Conservation (phyloP, 768 basidiomycete species). For the Tubosaeta brunneosetosa region DNA sequence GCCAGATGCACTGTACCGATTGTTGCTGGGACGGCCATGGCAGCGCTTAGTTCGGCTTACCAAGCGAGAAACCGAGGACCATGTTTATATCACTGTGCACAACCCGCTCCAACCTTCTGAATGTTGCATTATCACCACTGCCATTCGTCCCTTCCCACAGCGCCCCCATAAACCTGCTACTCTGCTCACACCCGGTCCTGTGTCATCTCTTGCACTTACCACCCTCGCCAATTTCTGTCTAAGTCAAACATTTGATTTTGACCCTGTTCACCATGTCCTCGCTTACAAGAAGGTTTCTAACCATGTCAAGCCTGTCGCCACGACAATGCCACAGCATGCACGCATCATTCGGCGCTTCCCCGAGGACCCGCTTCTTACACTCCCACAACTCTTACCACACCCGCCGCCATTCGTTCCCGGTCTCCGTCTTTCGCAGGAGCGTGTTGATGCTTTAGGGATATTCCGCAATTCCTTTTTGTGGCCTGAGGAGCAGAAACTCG, state of each 20-base stretch:
- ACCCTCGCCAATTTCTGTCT: neutral
- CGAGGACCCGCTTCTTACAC: slow-evolving; percentile 29
- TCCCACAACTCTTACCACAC: slow-evolving; percentile 12
- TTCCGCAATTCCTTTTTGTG: neutral
- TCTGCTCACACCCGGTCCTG: neutral
- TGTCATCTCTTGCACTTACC: neutral
- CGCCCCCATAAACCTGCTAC: neutral
- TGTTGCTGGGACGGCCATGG: slow-evolving; percentile 21
- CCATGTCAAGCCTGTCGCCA: slow-evolving; percentile 30
- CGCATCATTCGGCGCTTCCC: slow-evolving; percentile 29
- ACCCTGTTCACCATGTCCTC: neutral
- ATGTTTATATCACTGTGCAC: neutral
- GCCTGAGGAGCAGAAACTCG: slow-evolving; percentile 2
- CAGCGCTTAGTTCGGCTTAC: slow-evolving; percentile 11
- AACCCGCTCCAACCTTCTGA: neutral
- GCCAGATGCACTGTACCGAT: slow-evolving; percentile 11
- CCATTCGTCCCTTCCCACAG: neutral
- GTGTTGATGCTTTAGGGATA: neutral
- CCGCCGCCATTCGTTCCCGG: neutral
- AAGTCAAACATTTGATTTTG: neutral
- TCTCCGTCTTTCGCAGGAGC: neutral
- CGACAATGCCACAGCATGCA: slow-evolving; percentile 28
- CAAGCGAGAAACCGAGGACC: slow-evolving; percentile 5
- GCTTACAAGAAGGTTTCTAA: slow-evolving; percentile 33
- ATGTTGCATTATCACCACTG: neutral